phyloP scores from a whole-genome alignment of 495 filamentous ascomycete genomes.

The Podospora pseudoanserina region DNA sequence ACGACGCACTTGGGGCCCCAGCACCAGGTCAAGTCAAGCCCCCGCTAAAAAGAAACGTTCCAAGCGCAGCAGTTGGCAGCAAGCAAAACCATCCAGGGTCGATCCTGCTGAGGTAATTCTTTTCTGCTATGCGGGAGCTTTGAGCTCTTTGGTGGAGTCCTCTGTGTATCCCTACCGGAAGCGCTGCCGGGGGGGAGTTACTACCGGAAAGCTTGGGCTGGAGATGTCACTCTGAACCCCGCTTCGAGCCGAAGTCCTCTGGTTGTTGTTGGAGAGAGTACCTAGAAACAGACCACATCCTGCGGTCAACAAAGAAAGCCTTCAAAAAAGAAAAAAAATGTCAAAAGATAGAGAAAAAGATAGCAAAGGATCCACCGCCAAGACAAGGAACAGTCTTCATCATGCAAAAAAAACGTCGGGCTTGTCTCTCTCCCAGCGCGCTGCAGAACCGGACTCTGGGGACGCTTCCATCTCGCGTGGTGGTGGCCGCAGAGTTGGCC shows the following conservation, averaged over 20 bases:
- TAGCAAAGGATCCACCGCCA: neutral
- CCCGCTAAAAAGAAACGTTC: neutral
- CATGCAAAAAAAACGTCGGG: neutral
- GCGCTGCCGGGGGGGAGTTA: neutral
- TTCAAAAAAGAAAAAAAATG: neutral
- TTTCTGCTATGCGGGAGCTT: neutral
- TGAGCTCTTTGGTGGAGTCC: neutral
- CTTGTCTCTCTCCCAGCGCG: neutral
- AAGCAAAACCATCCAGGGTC: slow-evolving; percentile 4
- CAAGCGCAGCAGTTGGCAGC: neutral
- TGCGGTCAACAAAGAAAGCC: neutral
- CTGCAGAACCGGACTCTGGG: slow-evolving; percentile 3
- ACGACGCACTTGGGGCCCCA: neutral
- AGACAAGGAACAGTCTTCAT: neutral
- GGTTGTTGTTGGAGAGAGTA: neutral
- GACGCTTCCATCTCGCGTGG: neutral
- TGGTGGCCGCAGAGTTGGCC: slow-evolving; percentile 5
- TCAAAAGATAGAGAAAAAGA: neutral
- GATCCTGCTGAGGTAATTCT: slow-evolving; percentile 23
- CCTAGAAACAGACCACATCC: neutral
- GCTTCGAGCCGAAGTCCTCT: neutral
- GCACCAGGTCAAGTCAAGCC: neutral
- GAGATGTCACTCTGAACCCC: neutral
- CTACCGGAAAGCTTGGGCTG: neutral
- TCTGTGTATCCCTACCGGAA: neutral